A percentile compares a stretch with the other conserved stretches of the same genome.
Conservation (phyloP, 139 green algal species). For the Haematococcus sp. region DNA sequence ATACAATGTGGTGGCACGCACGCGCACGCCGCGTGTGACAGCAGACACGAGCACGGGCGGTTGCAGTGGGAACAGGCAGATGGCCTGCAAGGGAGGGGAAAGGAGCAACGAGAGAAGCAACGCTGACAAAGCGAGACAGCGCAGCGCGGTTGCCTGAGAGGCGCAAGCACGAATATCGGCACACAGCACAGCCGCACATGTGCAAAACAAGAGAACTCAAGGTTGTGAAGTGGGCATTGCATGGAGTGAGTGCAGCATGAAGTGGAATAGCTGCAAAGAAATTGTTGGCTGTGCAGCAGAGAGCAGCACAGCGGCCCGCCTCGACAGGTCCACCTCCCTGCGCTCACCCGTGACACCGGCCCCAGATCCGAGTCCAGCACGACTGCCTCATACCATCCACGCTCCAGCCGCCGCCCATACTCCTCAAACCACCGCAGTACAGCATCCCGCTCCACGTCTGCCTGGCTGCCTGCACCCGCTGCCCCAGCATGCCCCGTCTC, state of each 20-base stretch:
- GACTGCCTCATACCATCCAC: constrained; percentile 43
- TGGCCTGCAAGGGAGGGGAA: constrained; percentile 21
- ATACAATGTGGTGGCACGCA: constrained; percentile 43
- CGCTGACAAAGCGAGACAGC: too few species aligned
- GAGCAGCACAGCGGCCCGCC: too few species aligned
- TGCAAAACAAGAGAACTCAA: not conserved
- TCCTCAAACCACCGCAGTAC: constrained; percentile 67
- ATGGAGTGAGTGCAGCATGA: too few species aligned
- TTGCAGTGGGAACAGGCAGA: constrained; percentile 50
- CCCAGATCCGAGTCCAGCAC: not conserved
- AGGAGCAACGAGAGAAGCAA: not conserved
- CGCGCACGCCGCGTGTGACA: constrained; percentile 56
- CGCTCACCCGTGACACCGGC: too few species aligned
- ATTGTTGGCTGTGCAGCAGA: too few species aligned
- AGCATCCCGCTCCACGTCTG: constrained; percentile 23
- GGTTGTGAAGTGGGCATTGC: too few species aligned
- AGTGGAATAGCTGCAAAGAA: too few species aligned
- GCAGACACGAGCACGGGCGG: constrained; percentile 26
- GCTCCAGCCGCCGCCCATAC: constrained; percentile 41
- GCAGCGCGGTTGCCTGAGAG: too few species aligned
- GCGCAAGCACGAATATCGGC: too few species aligned
- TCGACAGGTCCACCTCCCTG: not conserved
- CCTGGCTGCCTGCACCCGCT: too few species aligned
- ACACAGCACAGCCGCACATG: too few species aligned
- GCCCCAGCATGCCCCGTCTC: not conserved